Evolutionary conservation across 179 eudicot species (phyloP).

Genomic region (Silene coronaria): DNA sequence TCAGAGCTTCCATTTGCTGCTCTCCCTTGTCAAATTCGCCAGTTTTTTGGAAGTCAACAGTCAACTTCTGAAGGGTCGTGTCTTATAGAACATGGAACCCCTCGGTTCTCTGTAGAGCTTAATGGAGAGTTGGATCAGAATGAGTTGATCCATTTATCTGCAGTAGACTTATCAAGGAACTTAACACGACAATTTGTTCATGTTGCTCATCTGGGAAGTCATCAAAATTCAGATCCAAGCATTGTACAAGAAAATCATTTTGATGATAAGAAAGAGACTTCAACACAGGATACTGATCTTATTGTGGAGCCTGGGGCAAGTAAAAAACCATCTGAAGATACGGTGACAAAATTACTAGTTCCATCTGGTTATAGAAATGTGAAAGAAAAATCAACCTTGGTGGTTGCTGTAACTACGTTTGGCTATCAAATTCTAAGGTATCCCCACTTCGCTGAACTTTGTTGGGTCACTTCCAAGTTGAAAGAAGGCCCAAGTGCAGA

Average conservation of each 20-base stretch:
- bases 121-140: conserved; percentile 53
- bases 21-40: conserved; percentile 51
- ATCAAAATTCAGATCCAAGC: conserved; percentile 28
- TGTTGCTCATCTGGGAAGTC: conserved; percentile 46
- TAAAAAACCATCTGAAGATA: conserved; percentile 26
- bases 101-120: conserved; percentile 54
- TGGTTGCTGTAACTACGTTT: conserved; percentile 54
- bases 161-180: conserved; percentile 50
- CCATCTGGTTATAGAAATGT: conserved; percentile 28
- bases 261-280: conserved; percentile 25
- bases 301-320: conserved; percentile 26
- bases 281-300: conserved; percentile 21
- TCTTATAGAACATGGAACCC: conserved; percentile 35
- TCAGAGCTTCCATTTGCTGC: conserved; percentile 58
- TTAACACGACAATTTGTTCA: conserved; percentile 64
- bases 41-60: conserved; percentile 52
- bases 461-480: conserved; percentile 95
- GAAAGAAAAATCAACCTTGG: conserved; percentile 62
- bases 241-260: conserved; percentile 21
- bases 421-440: conserved; percentile 80
- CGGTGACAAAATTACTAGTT: conserved; percentile 23
- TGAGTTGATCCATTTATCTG: conserved; percentile 44
- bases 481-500: conserved; percentile 79
- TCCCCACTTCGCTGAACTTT: conserved; percentile 94
- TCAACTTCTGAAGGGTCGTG: conserved; percentile 31